Evolutionary conservation across 768 basidiomycete species (phyloP), one percentile per base, ranked within the genome.

Genomic region (Chalciporus sphaerocephalus): DNA sequence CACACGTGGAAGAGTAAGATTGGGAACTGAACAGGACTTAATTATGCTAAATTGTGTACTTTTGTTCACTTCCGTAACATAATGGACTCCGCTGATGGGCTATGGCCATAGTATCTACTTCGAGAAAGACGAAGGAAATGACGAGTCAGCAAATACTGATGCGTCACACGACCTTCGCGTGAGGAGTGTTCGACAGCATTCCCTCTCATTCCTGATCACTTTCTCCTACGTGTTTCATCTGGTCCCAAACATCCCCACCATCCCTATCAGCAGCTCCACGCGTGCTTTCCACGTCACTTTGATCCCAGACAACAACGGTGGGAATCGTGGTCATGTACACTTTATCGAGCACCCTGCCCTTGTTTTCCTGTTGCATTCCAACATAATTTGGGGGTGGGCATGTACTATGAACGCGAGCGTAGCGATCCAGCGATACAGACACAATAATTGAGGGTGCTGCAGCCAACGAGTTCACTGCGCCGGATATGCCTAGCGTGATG

Each of bases 1-100:
- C 83, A 81, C 51, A 82, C 73, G 13, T 98, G 94, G 95, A 78
- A 83, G 68, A 91, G 87, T 57, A 74, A 83, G 60, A 92, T 93
- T 55, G 92, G 78, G 4, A 51, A 63, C 27, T 56, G 45, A 55
- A 20, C 8, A 12, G 32, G 24, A n/a, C 23, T 18, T 17, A 20
- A 16, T 10, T 17, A 9, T 37, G 23, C 21, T 24, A 39, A 13
- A 33, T 39, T 21, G n/a, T 49, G 25, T 15, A 17, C 24, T 36
- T 28, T 43, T 42, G 2, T 5, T 17, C n/a, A 21, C 17, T 16
- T 6, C 6, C 13, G 15, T n/a, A 15, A n/a, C 30, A 32, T n/a
- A n/a, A 28, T 12, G 12, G 27, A 24, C 12, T 16, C 18, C n/a
- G 39, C 22, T 25, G 22, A 32, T 44, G 7, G 8, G 13, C 16